Percentiles rank a stretch among this genome's conserved stretches.
phyloP scores from a whole-genome alignment of 1,139 yeast genomes.

The Pneumocystis jirovecii region DNA sequence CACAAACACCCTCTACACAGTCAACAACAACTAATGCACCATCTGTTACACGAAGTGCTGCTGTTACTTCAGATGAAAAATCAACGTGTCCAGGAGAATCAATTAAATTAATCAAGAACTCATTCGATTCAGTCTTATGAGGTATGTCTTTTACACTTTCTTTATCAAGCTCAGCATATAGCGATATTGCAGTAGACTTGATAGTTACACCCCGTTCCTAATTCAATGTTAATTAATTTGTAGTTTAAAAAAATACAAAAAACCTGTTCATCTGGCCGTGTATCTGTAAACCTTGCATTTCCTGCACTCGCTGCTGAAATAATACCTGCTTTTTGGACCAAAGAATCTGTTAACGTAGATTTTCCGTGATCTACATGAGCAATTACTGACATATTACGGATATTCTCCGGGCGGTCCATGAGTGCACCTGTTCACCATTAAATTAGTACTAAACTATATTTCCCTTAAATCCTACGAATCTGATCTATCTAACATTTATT shows the following conservation, averaged over 20 bases:
- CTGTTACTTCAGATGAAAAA: slow-evolving; percentile 99
- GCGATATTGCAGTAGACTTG: slow-evolving; percentile 96
- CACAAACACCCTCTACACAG: slow-evolving; percentile 99
- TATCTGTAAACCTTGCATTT: slow-evolving; percentile 99
- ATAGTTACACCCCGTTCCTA: slow-evolving; percentile 97
- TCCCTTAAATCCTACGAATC: not conserved
- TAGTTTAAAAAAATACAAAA: not conserved
- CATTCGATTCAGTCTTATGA: slow-evolving; percentile 89
- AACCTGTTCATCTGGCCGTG: slow-evolving; percentile 95
- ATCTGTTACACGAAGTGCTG: slow-evolving; percentile 98
- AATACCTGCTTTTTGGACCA: slow-evolving; percentile 98
- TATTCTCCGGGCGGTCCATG: not conserved
- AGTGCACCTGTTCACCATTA: not conserved
- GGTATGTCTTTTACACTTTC: slow-evolving; percentile 89
- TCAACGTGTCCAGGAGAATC: slow-evolving; percentile 99
- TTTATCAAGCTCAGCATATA: slow-evolving; percentile 76
- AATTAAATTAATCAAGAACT: slow-evolving; percentile 92
- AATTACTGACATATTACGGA: slow-evolving; percentile 97
- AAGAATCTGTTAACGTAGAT: slow-evolving; percentile 96
- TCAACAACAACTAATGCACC: slow-evolving; percentile 99
- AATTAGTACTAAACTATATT: not conserved
- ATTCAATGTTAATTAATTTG: not conserved
- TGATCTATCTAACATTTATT: not conserved
- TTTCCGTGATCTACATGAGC: slow-evolving; percentile 99
- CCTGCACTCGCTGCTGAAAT: slow-evolving; percentile 98